Evolutionary conservation across 208 protist genomes (phyloP).

Genomic region (Strigomonas culicis): DNA sequence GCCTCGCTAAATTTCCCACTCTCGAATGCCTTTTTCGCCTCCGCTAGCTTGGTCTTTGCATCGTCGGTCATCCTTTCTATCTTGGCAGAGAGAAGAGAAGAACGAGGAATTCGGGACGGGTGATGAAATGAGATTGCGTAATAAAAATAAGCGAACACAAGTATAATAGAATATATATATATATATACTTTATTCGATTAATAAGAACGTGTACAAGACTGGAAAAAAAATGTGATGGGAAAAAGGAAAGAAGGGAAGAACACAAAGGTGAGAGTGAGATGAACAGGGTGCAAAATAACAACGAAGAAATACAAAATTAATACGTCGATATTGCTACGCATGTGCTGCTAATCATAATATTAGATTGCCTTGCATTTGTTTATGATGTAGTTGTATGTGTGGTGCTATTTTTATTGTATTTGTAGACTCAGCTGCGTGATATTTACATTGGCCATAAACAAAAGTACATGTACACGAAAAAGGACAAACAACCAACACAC

Average conservation of each 20-base stretch:
- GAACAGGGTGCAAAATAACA: background rate
- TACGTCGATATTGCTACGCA: background rate
- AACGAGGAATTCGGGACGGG: no score
- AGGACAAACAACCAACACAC: background rate
- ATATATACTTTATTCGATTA: slow-evolving; percentile 1
- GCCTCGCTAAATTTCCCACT: slow-evolving; percentile 60
- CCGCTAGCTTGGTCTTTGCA: slow-evolving; percentile 30
- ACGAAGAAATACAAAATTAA: background rate
- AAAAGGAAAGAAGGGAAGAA: background rate
- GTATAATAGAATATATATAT: slow-evolving; percentile 6
- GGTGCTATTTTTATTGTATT: slow-evolving; percentile 10
- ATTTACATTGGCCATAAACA: background rate
- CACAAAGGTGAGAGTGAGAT: background rate
- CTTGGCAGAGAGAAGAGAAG: no score
- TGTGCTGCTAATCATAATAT: background rate
- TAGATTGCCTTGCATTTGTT: no score
- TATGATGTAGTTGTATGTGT: no score
- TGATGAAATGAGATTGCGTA: slow-evolving; percentile 1
- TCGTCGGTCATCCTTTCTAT: slow-evolving; percentile 9
- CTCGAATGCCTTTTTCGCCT: slow-evolving; percentile 67
- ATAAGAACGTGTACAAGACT: background rate
- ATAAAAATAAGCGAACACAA: slow-evolving; percentile 7
- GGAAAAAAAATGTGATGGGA: slow-evolving; percentile 6
- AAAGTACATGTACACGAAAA: background rate
- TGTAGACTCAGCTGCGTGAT: background rate